A percentile compares a stretch with the other conserved stretches of the same genome.
These are phyloP conservation scores for Epichloe festucae DNA, from an alignment of 2,329 filamentous ascomycete genomes.

Conservation along the genomic window DNA sequence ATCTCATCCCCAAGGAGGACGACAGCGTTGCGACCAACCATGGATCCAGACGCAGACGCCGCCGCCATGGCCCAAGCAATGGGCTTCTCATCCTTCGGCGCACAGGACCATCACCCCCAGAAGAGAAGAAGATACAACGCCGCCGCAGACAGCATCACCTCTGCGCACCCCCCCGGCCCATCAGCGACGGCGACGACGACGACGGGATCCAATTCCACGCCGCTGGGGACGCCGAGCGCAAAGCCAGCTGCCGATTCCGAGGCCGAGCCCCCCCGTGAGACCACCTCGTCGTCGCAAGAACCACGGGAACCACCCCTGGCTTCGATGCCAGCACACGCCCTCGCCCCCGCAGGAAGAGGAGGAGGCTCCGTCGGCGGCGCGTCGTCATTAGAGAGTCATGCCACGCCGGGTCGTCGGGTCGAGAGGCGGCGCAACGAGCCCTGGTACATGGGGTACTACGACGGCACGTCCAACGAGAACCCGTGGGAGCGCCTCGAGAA, in stretches of 20 bases:
- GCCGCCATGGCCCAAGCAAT: constrained; percentile 50
- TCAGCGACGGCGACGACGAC: constrained; percentile 3
- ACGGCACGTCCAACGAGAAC: constrained; percentile 56
- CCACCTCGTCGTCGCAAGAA: too few relatives aligned
- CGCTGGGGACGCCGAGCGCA: constrained; percentile 14
- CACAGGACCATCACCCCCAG: constrained; percentile 29
- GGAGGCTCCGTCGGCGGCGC: too few relatives aligned
- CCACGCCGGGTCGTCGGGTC: background rate
- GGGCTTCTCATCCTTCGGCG: constrained; percentile 63
- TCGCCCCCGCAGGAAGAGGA: too few relatives aligned
- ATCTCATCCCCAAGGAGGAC: background rate
- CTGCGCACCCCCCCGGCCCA: too few relatives aligned
- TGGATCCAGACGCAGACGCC: constrained; percentile 19
- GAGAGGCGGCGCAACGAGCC: background rate
- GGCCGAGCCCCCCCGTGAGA: background rate
- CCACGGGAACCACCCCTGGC: too few relatives aligned
- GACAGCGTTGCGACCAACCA: background rate
- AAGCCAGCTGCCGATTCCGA: constrained; percentile 17
- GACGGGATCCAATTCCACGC: constrained; percentile 26
- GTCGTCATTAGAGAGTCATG: background rate
- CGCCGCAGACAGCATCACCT: constrained; percentile 29
- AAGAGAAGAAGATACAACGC: constrained; percentile 59
- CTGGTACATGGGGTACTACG: constrained; percentile 49
- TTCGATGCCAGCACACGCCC: too few relatives aligned
- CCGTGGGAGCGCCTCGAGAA: constrained; percentile 53